These are phyloP conservation scores for Rhodotorula paludigena DNA, from an alignment of 768 basidiomycete genomes.

Conservation along the genomic window DNA sequence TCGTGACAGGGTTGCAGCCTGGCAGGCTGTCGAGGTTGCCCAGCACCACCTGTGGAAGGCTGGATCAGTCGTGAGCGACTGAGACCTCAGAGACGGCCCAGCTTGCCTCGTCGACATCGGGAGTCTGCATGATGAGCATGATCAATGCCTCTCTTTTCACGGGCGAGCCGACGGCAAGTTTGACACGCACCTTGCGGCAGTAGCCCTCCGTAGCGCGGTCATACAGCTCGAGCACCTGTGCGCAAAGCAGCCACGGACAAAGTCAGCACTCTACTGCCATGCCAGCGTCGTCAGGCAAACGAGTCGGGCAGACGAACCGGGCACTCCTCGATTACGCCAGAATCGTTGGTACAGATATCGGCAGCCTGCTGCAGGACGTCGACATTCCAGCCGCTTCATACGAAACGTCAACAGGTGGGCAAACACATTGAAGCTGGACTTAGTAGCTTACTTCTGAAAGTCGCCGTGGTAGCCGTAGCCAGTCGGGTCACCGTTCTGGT, in stretches of 20 bases:
- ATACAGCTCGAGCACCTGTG: slow-evolving; percentile 15
- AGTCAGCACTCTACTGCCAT: too few species aligned
- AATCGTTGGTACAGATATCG: slow-evolving; percentile 42
- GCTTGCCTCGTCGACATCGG: background rate
- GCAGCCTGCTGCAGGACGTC: slow-evolving; percentile 56
- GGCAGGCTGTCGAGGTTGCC: slow-evolving; percentile 9
- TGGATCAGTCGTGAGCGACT: background rate
- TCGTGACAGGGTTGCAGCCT: slow-evolving; percentile 21
- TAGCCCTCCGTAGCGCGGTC: background rate
- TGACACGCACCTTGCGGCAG: slow-evolving; percentile 13
- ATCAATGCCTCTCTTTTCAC: background rate
- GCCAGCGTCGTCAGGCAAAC: too few species aligned
- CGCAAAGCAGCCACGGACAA: background rate
- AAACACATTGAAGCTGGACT: too few species aligned
- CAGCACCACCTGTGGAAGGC: background rate
- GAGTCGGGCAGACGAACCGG: background rate
- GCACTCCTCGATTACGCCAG: slow-evolving; percentile 17
- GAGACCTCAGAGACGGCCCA: background rate
- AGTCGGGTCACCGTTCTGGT: slow-evolving; percentile 57
- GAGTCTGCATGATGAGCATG: background rate
- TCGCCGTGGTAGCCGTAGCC: slow-evolving; percentile 58
- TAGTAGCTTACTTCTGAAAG: too few species aligned
- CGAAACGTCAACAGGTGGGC: too few species aligned
- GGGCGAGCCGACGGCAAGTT: background rate
- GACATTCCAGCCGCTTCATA: slow-evolving; percentile 63